Conservation (phyloP, 495 filamentous ascomycete genomes). For the Aspergillus mulundensis region DNA sequence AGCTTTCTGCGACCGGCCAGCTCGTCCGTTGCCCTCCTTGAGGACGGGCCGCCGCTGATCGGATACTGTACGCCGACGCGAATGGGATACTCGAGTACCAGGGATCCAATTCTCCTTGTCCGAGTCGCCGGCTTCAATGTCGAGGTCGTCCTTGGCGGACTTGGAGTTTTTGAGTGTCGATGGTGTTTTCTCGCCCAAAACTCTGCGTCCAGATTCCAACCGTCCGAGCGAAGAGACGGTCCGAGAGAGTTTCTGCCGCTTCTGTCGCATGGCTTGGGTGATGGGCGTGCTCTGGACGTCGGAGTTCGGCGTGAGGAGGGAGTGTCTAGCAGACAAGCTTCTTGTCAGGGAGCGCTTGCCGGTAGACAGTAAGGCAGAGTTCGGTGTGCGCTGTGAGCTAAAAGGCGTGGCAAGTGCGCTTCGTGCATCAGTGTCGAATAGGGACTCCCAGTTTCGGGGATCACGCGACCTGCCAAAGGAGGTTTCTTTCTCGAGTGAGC, state of each 20-base stretch:
- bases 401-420: constrained; percentile 68
- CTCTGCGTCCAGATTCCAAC: constrained; percentile 48
- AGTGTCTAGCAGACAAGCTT: constrained; percentile 47
- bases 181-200: constrained; percentile 13
- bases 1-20: constrained; percentile 20
- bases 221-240: constrained; percentile 64
- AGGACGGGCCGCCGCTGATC: constrained; percentile 38
- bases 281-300: constrained; percentile 44
- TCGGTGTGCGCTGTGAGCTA: constrained; percentile 66
- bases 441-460: constrained; percentile 79
- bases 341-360: constrained; percentile 46
- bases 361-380: constrained; percentile 62
- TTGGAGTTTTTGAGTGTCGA: constrained; percentile 25
- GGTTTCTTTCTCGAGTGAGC: constrained; percentile 33
- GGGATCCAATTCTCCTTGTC: constrained; percentile 94
- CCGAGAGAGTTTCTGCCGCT: constrained; percentile 57
- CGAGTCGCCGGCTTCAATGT: constrained; percentile 61
- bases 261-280: constrained; percentile 49
- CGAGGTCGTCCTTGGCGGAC: constrained; percentile 28
- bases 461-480: constrained; percentile 71
- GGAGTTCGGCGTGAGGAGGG: constrained; percentile 43
- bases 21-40: constrained; percentile 40
- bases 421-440: constrained; percentile 67
- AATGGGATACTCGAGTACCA: constrained; percentile 40
- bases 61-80: constrained; percentile 35